phyloP scores from a whole-genome alignment of 129 eudicot species.

The Ambrosia trifida region DNA sequence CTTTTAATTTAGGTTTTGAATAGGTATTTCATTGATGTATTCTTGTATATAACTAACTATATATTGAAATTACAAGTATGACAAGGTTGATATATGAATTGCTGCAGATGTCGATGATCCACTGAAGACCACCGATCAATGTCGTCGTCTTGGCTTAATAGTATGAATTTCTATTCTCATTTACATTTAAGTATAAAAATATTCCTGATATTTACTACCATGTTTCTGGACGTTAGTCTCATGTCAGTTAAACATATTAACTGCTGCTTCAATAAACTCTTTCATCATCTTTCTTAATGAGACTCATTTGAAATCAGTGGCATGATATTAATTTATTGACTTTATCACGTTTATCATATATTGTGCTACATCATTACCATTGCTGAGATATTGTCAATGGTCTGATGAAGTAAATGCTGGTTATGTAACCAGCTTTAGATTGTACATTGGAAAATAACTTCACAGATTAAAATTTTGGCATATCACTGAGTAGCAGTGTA shows the following conservation, averaged over 20 bases:
- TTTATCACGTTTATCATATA: neutral
- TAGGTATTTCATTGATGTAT: neutral
- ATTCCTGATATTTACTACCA: neutral
- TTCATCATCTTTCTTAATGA: neutral
- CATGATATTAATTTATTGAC: neutral
- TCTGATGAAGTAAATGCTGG: neutral
- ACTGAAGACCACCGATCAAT: slow-evolving; percentile 92
- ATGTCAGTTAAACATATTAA: neutral
- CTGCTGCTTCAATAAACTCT: neutral
- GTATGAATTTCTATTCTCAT: slow-evolving; percentile 44
- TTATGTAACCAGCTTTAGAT: too few relatives aligned
- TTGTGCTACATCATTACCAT: slow-evolving; percentile 1
- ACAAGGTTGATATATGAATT: slow-evolving; percentile 10
- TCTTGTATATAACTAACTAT: neutral
- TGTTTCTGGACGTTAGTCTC: neutral
- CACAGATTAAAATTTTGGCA: neutral
- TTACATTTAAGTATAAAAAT: neutral
- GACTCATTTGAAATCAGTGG: neutral
- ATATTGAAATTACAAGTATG: neutral
- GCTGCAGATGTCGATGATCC: slow-evolving; percentile 94
- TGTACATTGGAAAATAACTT: slow-evolving; percentile 4
- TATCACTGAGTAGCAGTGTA: neutral
- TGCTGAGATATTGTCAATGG: neutral
- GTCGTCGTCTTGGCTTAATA: slow-evolving; percentile 87
- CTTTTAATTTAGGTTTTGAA: neutral